Percentiles rank a stretch among this genome's conserved stretches.
Conservation (phyloP, 2,329 filamentous ascomycete genomes). For the Aspergillus aculeatinus region DNA sequence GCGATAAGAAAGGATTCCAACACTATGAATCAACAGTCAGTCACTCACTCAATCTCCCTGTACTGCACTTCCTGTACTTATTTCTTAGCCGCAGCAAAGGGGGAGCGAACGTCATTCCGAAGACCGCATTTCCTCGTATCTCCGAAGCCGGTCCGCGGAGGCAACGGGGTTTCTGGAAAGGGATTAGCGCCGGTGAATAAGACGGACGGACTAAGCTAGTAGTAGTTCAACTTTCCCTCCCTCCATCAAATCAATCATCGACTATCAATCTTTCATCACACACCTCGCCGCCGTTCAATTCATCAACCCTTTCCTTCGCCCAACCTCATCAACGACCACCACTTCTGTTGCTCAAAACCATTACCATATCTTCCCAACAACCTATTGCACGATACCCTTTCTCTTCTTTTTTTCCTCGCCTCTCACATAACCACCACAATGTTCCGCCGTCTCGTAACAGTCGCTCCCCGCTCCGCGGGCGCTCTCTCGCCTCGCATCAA, state of each 20-base stretch:
- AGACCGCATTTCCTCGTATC: background rate
- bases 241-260: constrained; percentile 17
- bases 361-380: constrained; percentile 21
- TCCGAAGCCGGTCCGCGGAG: constrained; percentile 22
- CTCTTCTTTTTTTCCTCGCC: constrained; percentile 27
- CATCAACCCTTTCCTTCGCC: constrained; percentile 6
- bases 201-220: background rate
- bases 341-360: constrained; percentile 15
- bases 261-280: constrained; percentile 11
- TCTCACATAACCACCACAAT: constrained; percentile 35
- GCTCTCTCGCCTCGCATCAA: constrained; percentile 49
- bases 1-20: too few relatives aligned
- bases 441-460: constrained; percentile 58
- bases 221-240: constrained; percentile 3
- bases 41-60: background rate
- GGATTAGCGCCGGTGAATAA: constrained; percentile 12
- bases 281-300: constrained; percentile 5
- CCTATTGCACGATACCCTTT: constrained; percentile 12
- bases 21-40: too few relatives aligned
- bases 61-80: background rate
- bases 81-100: background rate
- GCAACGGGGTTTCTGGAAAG: constrained; percentile 14
- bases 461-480: constrained; percentile 54
- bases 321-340: constrained; percentile 7
- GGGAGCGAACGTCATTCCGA: constrained; percentile 9